phyloP scores from a whole-genome alignment of 2,329 filamentous ascomycete genomes.

The Colletotrichum kahawae region DNA sequence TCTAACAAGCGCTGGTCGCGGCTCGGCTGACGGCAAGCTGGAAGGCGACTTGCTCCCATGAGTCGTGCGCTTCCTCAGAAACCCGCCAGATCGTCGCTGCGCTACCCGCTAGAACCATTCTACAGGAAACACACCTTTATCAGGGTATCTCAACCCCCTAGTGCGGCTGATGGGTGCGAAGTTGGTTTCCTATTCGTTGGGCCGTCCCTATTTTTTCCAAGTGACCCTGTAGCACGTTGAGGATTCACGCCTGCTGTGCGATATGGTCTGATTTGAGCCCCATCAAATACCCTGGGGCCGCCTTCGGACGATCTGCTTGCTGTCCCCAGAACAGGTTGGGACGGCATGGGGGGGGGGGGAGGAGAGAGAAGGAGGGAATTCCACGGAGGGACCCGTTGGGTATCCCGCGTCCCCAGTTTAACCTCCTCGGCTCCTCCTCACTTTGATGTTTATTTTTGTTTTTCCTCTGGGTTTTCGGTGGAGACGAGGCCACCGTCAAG shows the following conservation, averaged over 20 bases:
- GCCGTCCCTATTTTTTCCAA: not conserved
- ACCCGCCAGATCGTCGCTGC: not conserved
- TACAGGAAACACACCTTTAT: not conserved
- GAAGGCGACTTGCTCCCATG: not conserved
- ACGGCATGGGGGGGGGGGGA: not conserved
- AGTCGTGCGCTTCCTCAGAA: not conserved
- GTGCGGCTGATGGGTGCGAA: not conserved
- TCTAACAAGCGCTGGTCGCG: not conserved
- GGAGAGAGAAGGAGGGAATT: not conserved
- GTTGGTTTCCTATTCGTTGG: not conserved
- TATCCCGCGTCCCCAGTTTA: not conserved
- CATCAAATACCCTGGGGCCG: not conserved
- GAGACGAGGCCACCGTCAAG: not conserved
- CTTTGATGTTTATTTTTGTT: not conserved
- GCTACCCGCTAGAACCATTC: not conserved
- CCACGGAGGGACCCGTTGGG: not conserved
- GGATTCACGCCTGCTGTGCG: not conserved
- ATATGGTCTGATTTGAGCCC: not conserved
- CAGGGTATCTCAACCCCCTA: not conserved
- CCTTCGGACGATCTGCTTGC: not conserved
- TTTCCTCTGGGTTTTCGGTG: not conserved
- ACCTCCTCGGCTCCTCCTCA: not conserved
- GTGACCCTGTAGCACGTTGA: not conserved
- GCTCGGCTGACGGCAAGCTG: constrained; percentile 5
- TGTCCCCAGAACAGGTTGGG: not conserved